These are phyloP conservation scores for Fraxinus sp. DNA, from an alignment of 305 asterid genomes.

Conservation along the genomic window DNA sequence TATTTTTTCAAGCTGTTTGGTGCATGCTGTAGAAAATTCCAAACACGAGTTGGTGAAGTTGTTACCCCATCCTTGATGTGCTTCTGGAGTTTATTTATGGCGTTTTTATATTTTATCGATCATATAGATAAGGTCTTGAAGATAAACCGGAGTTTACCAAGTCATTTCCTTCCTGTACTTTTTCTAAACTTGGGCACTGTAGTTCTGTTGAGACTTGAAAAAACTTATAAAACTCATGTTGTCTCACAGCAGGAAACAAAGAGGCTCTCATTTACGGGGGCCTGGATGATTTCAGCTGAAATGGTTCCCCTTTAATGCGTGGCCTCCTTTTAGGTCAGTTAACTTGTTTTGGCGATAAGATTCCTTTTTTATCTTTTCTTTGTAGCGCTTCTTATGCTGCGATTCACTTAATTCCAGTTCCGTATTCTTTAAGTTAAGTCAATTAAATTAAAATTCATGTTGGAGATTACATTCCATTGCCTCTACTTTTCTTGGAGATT, in stretches of 20 bases:
- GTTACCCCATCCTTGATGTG: slow-evolving; percentile 37
- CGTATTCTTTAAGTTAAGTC: slow-evolving; percentile 40
- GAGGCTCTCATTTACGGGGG: slow-evolving; percentile 95
- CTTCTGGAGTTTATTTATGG: slow-evolving; percentile 34
- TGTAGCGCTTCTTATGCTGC: slow-evolving; percentile 70
- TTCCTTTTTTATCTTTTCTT: slow-evolving; percentile 43
- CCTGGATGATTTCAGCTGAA: slow-evolving; percentile 87
- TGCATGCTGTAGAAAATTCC: slow-evolving; percentile 31
- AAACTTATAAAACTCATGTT: slow-evolving; percentile 71
- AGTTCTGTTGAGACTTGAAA: slow-evolving; percentile 44
- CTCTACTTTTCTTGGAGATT: slow-evolving; percentile 25
- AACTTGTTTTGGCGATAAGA: slow-evolving; percentile 56
- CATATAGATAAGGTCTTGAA: slow-evolving; percentile 45
- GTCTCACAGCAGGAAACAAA: slow-evolving; percentile 91
- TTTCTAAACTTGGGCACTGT: slow-evolving; percentile 54
- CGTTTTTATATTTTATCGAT: slow-evolving; percentile 42
- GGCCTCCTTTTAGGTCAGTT: slow-evolving; percentile 92
- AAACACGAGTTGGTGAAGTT: slow-evolving; percentile 28
- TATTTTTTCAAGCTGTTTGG: slow-evolving; percentile 21
- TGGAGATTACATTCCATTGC: too few species aligned
- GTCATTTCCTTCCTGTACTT: slow-evolving; percentile 58
- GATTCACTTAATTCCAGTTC: slow-evolving; percentile 45
- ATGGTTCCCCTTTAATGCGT: slow-evolving; percentile 80
- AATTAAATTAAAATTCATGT: slow-evolving; percentile 28
- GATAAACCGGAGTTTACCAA: slow-evolving; percentile 44